Evolutionary conservation across 177 flowering plant species (phyloP).

Genomic region (Vitis hybrid): DNA sequence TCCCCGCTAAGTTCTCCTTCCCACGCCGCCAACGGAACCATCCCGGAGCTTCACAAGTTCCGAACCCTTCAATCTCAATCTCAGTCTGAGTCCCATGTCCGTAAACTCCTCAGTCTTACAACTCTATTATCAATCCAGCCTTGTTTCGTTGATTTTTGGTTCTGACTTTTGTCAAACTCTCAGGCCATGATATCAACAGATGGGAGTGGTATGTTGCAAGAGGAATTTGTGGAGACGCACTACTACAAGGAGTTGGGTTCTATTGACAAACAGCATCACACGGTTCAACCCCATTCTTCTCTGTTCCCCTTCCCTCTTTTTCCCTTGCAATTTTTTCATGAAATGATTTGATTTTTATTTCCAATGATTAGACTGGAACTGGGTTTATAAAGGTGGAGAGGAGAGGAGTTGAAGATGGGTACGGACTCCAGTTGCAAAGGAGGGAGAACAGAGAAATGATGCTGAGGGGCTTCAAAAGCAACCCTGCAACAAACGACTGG

Average conservation of each 20-base stretch:
- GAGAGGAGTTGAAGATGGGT: slow-evolving; percentile 23
- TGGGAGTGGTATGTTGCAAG: slow-evolving; percentile 19
- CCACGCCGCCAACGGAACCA: not conserved
- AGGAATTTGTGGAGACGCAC: slow-evolving; percentile 69
- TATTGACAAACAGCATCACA: too few relatives aligned
- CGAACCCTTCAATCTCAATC: slow-evolving; percentile 46
- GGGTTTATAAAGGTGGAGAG: slow-evolving; percentile 51
- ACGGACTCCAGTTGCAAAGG: slow-evolving; percentile 11
- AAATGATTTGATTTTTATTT: not conserved
- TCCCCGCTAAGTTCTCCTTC: not conserved
- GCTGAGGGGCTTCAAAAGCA: slow-evolving; percentile 11
- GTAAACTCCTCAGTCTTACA: too few relatives aligned
- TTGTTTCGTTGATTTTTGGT: too few relatives aligned
- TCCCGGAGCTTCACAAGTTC: slow-evolving; percentile 24
- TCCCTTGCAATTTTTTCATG: too few relatives aligned
- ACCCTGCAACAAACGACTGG: slow-evolving; percentile 80
- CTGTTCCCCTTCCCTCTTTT: too few relatives aligned
- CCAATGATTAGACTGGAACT: slow-evolving; percentile 49
- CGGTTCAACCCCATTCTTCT: too few relatives aligned
- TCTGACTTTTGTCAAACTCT: too few relatives aligned
- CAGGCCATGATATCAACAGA: slow-evolving; percentile 10
- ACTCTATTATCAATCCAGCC: too few relatives aligned
- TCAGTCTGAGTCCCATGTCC: slow-evolving; percentile 8
- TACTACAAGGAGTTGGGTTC: slow-evolving; percentile 36
- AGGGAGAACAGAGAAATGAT: not conserved